A percentile compares a stretch with the other conserved stretches of the same genome.
phyloP scores from a whole-genome alignment of 2,329 filamentous ascomycete genomes.

The Phaeophleospora eucalypticola region DNA sequence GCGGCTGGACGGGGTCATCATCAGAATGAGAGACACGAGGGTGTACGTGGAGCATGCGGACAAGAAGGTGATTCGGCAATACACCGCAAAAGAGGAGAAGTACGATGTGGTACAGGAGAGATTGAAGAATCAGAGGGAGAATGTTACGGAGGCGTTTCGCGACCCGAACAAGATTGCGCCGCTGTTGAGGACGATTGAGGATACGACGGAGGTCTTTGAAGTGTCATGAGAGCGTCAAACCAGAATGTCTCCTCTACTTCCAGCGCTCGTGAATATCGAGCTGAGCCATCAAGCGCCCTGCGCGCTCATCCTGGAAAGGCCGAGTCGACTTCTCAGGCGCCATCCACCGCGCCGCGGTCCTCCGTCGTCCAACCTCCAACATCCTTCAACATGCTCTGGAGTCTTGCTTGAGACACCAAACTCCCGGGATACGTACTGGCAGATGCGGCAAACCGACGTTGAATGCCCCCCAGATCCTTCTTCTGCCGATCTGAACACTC shows the following conservation, averaged over 20 bases:
- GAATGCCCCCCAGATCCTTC: neutral
- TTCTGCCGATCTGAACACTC: neutral
- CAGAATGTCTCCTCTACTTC: no score
- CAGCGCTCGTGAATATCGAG: no score
- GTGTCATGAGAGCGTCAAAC: slow-evolving; percentile 18
- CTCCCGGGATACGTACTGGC: neutral
- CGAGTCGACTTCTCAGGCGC: no score
- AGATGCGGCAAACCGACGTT: neutral
- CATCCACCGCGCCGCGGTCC: no score
- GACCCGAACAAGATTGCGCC: slow-evolving; percentile 73
- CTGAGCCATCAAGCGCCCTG: no score
- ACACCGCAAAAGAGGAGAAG: slow-evolving; percentile 77
- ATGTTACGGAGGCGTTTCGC: slow-evolving; percentile 70
- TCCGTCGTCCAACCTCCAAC: no score
- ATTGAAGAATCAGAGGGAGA: slow-evolving; percentile 59
- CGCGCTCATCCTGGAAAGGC: neutral
- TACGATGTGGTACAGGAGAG: slow-evolving; percentile 69
- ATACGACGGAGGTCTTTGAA: slow-evolving; percentile 53
- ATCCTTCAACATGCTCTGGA: neutral
- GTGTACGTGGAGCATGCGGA: slow-evolving; percentile 85
- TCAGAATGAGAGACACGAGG: slow-evolving; percentile 83
- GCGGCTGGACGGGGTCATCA: slow-evolving; percentile 83
- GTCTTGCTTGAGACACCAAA: neutral
- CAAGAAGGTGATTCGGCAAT: slow-evolving; percentile 79
- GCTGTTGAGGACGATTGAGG: slow-evolving; percentile 66